Base-by-base conservation (phyloP, 345 rosid genomes). In the Bretschneidera sinensis region DNA sequence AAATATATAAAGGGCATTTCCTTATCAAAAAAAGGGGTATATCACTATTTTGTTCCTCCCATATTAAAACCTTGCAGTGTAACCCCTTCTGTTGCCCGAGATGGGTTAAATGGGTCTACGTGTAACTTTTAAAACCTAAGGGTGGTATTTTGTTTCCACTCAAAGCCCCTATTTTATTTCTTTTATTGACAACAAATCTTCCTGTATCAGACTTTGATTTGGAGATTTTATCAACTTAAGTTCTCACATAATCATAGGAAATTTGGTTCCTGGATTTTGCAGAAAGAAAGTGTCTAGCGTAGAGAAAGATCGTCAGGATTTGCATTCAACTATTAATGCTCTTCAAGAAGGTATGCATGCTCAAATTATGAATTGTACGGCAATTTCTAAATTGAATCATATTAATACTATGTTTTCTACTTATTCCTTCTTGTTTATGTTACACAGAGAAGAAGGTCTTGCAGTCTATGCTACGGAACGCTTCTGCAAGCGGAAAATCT, bases 231-330 rank as follows among this genome's bases (percentile, higher is more conserved):
- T 55, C 21, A 28, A 48, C 47, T 15, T 33, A 35, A 39, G 22
- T 51, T 35, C 43, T 54, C 15, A 48, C 16, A 35, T 47, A 20
- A 6, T 51, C 47, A 17, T 9, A 54, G 48, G 51, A 31, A 24
- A 43, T 67, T 51, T 59, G 25, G 61, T 51, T 25, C 58, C 56
- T 55, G 21, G 39, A 59, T 66, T 20, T 63, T 76, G 39, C 82
- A 95, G 97, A 78, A 95, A 85, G 92, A 91, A 85, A 74, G 67
- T 91, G 62, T 82, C 82, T 69, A 82, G 81, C 79, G 76, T 91
- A 13, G 98, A 95, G 68, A 95, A 75, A 74, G 99, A 88, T 17
- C 91, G 94, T 65, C 89, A 79, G 69, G 98, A 95, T 78, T 81
- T 95, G 58, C 90, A 85, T 48, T 77, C 80, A 63, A 91, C 98